These are phyloP conservation scores for Theobroma grandiflorum DNA, from an alignment of 441 rosid genomes.

Conservation along the genomic window DNA sequence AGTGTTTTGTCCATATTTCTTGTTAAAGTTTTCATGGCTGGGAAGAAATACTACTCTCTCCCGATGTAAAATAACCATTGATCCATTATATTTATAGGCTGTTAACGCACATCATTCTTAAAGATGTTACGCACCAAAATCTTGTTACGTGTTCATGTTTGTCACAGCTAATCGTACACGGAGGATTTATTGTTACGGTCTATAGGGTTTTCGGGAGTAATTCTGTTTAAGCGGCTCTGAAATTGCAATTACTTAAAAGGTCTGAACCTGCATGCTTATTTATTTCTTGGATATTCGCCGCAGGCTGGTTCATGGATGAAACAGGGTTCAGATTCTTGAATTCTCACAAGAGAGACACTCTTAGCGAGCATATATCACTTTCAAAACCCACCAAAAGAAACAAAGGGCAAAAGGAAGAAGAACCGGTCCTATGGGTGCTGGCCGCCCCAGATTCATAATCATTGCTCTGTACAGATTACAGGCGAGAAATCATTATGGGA, in stretches of 20 bases:
- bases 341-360: background rate
- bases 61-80: slow-evolving; percentile 9
- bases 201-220: background rate
- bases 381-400: background rate
- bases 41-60: background rate
- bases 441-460: background rate
- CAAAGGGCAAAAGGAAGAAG: background rate
- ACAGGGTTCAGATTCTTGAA: slow-evolving; percentile 5
- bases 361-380: too few relatives aligned
- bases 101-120: background rate
- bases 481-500: background rate
- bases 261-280: background rate
- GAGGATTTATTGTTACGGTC: background rate
- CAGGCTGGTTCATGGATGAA: background rate
- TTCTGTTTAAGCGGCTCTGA: background rate
- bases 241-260: background rate
- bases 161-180: background rate
- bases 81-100: background rate
- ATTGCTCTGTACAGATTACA: background rate
- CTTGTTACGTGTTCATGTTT: background rate
- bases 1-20: slow-evolving; percentile 12
- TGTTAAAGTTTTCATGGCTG: background rate
- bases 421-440: background rate
- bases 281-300: background rate
- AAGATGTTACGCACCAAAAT: background rate